phyloP scores from a whole-genome alignment of 345 rosid genomes.

The Salix purpurea region DNA sequence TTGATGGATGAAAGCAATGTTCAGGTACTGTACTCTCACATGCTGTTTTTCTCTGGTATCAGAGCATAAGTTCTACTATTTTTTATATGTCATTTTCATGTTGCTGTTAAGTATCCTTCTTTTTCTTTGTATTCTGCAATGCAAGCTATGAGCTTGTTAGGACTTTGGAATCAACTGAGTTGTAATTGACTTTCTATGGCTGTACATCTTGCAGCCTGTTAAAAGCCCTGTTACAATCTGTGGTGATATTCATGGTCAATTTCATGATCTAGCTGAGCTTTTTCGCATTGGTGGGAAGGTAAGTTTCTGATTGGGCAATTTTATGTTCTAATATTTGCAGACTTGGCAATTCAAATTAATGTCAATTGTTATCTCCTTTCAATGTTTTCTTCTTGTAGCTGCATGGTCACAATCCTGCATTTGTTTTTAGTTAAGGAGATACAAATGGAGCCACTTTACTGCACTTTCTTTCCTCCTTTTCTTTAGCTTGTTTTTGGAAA shows the following conservation, averaged over 20 bases:
- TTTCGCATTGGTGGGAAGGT: constrained; percentile 97
- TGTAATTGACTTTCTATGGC: background rate
- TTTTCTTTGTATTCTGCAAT: background rate
- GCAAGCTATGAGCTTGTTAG: background rate
- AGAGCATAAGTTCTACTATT: background rate
- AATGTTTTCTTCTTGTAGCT: background rate
- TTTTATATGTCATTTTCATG: background rate
- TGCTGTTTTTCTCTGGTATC: background rate
- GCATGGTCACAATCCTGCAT: background rate
- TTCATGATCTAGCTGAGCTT: constrained; percentile 98
- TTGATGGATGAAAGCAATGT: constrained; percentile 98
- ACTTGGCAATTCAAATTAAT: background rate
- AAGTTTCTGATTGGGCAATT: constrained; percentile 13
- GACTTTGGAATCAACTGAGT: background rate
- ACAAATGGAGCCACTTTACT: background rate
- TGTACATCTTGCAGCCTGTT: constrained; percentile 56
- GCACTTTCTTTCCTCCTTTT: background rate
- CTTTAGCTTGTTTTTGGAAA: background rate
- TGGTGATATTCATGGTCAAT: constrained; percentile 96
- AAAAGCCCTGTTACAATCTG: constrained; percentile 94
- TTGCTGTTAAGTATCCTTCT: background rate
- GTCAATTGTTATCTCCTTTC: background rate
- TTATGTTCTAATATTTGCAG: background rate
- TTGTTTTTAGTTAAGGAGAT: background rate
- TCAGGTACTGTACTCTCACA: constrained; percentile 48